Conservation (phyloP, 257 asterid genomes). For the Rauvolfia tetraphylla region DNA sequence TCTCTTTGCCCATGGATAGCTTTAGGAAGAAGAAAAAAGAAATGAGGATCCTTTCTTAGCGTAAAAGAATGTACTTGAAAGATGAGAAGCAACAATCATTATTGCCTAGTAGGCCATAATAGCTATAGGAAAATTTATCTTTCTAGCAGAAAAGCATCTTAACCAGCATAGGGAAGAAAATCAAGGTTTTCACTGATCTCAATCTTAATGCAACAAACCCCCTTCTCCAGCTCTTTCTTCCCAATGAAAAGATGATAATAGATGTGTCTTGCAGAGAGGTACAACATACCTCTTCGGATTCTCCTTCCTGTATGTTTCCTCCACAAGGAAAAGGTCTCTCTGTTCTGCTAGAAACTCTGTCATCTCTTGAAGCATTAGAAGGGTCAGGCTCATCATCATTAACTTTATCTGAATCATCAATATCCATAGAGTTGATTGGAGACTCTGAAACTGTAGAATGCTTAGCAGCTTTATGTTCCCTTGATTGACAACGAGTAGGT, state of each 20-base stretch:
- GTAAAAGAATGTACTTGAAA: constrained; percentile 9
- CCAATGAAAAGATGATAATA: neutral
- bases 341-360: constrained; percentile 4
- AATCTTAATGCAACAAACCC: neutral
- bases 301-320: constrained; percentile 20
- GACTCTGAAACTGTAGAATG: constrained; percentile 29
- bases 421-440: constrained; percentile 26
- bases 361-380: constrained; percentile 35
- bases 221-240: neutral
- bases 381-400: constrained; percentile 27
- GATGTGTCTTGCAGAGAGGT: neutral
- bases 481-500: constrained; percentile 30
- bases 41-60: constrained; percentile 4
- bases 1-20: constrained; percentile 38
- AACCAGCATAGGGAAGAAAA: neutral
- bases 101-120: neutral
- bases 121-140: neutral
- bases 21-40: constrained; percentile 10
- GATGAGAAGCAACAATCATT: neutral
- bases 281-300: constrained; percentile 40
- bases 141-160: neutral
- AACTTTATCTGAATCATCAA: constrained; percentile 33
- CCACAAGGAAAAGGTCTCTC: neutral
- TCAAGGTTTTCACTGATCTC: neutral
- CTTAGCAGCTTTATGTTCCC: constrained; percentile 36